A percentile compares a stretch with the other conserved stretches of the same genome.
These are phyloP conservation scores for Blastomyces gilchristii DNA, from an alignment of 2,329 filamentous ascomycete genomes.

Conservation along the genomic window DNA sequence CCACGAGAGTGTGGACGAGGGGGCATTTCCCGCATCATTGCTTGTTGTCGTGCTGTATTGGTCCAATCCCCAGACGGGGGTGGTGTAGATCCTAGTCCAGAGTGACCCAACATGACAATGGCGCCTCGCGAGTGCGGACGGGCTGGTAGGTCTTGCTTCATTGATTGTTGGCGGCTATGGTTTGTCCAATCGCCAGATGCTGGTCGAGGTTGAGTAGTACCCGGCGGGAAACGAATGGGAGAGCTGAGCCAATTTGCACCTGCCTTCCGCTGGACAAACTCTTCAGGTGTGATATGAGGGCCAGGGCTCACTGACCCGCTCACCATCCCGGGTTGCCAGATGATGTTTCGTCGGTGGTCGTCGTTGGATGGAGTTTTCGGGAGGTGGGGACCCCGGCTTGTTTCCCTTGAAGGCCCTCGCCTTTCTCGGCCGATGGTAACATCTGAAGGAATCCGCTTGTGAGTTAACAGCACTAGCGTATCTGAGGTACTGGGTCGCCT, in stretches of 20 bases:
- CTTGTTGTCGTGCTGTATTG: slow-evolving; percentile 24
- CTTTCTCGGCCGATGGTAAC: slow-evolving; percentile 23
- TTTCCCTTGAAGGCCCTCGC: slow-evolving; percentile 11
- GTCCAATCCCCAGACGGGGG: slow-evolving; percentile 32
- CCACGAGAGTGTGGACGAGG: slow-evolving; percentile 51
- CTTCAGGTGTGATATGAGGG: slow-evolving; percentile 60
- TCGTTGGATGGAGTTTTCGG: slow-evolving; percentile 37
- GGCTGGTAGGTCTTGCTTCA: slow-evolving; percentile 36
- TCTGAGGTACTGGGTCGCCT: slow-evolving; percentile 48
- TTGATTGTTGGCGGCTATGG: slow-evolving; percentile 26
- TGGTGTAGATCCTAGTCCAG: slow-evolving; percentile 40
- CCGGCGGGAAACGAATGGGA: slow-evolving; percentile 52
- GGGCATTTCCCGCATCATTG: slow-evolving; percentile 30
- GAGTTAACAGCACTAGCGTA: slow-evolving; percentile 34
- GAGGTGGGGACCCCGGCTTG: slow-evolving; percentile 16
- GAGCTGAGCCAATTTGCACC: slow-evolving; percentile 44
- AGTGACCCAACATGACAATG: slow-evolving; percentile 40
- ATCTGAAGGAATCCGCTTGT: slow-evolving; percentile 27
- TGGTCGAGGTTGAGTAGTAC: slow-evolving; percentile 32
- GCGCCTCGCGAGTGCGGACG: slow-evolving; percentile 54
- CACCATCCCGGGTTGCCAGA: slow-evolving; percentile 65
- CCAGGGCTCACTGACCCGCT: slow-evolving; percentile 38
- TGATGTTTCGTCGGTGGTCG: slow-evolving; percentile 53
- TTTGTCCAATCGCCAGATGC: slow-evolving; percentile 33
- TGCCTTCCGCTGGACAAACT: slow-evolving; percentile 73